Conservation (phyloP, 768 basidiomycete genomes). For the Pleurotus giganteus region DNA sequence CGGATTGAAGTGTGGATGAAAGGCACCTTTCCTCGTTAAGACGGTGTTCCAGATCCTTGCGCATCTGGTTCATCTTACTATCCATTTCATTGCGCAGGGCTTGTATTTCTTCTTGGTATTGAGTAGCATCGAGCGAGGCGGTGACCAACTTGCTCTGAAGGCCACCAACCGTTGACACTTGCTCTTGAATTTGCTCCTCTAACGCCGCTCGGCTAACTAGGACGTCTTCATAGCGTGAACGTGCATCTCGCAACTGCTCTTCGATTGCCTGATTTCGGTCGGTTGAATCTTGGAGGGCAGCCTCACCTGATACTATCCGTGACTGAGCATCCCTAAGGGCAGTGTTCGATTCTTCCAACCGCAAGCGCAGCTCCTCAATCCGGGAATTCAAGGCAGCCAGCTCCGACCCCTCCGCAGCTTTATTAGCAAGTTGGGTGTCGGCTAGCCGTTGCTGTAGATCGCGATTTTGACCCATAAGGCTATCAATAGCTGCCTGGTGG, state of each 20-base stretch:
- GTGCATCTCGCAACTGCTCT: not conserved
- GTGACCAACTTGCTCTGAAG: not conserved
- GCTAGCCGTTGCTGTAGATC: conserved; percentile 25
- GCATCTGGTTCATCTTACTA: not conserved
- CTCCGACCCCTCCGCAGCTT: conserved; percentile 21
- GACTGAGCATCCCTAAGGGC: not conserved
- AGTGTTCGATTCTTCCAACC: not conserved
- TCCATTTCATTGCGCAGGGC: not conserved
- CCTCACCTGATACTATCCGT: not conserved
- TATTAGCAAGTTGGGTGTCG: conserved; percentile 22
- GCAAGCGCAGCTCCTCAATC: conserved; percentile 18
- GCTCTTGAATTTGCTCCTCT: not conserved
- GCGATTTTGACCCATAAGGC: conserved; percentile 25
- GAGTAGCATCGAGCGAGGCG: not conserved
- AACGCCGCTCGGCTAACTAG: not conserved
- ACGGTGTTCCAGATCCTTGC: conserved; percentile 4
- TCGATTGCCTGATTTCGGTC: not conserved
- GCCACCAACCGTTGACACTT: not conserved
- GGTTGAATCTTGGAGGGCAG: not conserved
- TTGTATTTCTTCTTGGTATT: conserved; percentile 2
- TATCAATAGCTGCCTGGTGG: conserved; percentile 24
- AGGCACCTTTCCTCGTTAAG: conserved; percentile 32
- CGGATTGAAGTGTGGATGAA: conserved; percentile 23
- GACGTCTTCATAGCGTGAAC: not conserved
- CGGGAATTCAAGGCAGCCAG: conserved; percentile 30